Conservation (phyloP, 1,284 basidiomycete genomes). For the Omphalotus olearius region DNA sequence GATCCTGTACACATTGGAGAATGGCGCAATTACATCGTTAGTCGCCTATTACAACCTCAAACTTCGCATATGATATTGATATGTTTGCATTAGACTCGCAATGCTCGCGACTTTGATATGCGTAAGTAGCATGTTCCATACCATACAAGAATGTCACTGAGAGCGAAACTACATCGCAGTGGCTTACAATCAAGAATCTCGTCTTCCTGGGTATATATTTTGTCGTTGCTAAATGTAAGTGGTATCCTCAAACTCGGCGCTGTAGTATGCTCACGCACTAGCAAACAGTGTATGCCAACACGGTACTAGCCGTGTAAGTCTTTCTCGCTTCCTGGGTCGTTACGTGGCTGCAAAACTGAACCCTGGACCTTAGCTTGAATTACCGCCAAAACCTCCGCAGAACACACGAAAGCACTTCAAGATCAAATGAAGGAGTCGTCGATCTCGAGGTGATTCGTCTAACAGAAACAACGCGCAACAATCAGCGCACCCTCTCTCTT, state of each 20-base stretch:
- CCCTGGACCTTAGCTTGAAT: no score
- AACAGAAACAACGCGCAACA: neutral
- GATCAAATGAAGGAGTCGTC: neutral
- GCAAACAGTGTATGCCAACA: conserved; percentile 7
- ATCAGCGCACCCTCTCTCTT: no score
- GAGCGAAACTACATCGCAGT: neutral
- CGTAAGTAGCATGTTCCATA: neutral
- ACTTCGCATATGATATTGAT: neutral
- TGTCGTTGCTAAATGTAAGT: conserved; percentile 9
- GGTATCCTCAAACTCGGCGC: no score
- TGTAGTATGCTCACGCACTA: no score
- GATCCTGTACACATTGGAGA: conserved; percentile 5
- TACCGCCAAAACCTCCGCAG: neutral
- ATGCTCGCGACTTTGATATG: conserved; percentile 6
- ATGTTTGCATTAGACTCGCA: neutral
- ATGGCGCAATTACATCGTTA: conserved; percentile 11
- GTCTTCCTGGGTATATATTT: conserved; percentile 9
- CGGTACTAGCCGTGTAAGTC: conserved; percentile 9
- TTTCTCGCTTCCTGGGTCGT: neutral
- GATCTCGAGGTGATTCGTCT: neutral
- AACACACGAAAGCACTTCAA: neutral
- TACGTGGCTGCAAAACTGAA: no score
- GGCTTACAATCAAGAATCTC: conserved; percentile 7
- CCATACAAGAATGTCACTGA: neutral
- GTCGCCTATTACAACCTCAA: neutral